Base-by-base conservation (phyloP, 2,329 filamentous ascomycete genomes). In the Colletotrichum coccodes region DNA sequence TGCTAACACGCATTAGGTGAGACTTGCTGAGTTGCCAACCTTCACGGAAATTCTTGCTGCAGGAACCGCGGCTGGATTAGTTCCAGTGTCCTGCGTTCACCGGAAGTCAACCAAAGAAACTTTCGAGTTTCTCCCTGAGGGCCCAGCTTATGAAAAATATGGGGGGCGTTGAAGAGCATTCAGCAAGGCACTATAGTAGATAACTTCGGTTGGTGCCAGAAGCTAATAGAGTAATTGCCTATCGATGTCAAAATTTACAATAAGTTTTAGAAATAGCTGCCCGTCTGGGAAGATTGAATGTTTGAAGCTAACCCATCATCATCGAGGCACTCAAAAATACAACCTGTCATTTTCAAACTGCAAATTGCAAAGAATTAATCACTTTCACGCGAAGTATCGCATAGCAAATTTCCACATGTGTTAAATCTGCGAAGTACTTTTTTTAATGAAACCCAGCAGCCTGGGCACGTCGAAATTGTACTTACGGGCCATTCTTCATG, bases 31-130 rank as follows among this genome's bases (percentile, higher is more conserved):
- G 36, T 14, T 64, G 11, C 16, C 34, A 7, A 59, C 16, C n/a
- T 64, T 64, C 36, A 52, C 44, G 9, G 61, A 64, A 21, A 44
- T 64, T 12, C n/a, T 64, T 6, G 53, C 53, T 7, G 61, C 61
- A 14, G 61, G 61, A 42, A 64, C 61, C 14, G 61, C 61, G 6
- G 46, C 61, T 9, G 61, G 61, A 0, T 26, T 64, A 1, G 46
- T 52, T 0, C 46, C 61, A 11, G 61, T 64, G n/a, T 59, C 46
- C 4, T 16, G 34, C 16, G 30, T 64, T 59, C 36, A 58, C 28
- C 30, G 61, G 11, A 64, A 59, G 53, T 50, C 61, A 9, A 64
- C 61, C 7, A 42, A 49, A 3, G 23, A 64, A 28, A 64, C 26
- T 2, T 52, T 44, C 16, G 26, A 59, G 2, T 64, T 64, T 42